Conservation (phyloP, 2,329 filamentous ascomycete species). For the Sporothrix curviconia region DNA sequence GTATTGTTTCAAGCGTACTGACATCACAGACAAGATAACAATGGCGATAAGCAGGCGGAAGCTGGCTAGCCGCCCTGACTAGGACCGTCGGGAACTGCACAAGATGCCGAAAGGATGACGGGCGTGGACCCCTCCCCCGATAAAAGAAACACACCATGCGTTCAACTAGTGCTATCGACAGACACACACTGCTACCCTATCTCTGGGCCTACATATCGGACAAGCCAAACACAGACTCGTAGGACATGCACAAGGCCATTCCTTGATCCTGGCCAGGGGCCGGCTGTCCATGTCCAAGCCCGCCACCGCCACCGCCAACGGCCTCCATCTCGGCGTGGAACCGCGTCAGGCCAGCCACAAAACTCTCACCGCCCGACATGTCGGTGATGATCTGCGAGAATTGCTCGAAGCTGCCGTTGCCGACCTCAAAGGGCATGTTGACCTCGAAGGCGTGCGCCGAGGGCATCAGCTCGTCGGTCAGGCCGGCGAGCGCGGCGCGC, state of each 20-base stretch:
- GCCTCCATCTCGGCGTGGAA: slow-evolving; percentile 2
- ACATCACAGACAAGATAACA: not conserved
- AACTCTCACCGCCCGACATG: slow-evolving; percentile 9
- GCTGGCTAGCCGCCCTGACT: not conserved
- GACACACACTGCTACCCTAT: not conserved
- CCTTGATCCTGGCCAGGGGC: too few relatives aligned
- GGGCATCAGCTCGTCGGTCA: slow-evolving; percentile 4
- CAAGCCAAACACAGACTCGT: slow-evolving; percentile 6
- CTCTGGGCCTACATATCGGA: not conserved
- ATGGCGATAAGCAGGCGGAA: not conserved
- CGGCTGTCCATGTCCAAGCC: too few relatives aligned
- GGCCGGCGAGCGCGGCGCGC: not conserved
- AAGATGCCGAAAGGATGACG: slow-evolving; percentile 7
- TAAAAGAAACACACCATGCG: not conserved
- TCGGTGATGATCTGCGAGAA: slow-evolving; percentile 10
- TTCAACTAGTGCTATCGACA: not conserved
- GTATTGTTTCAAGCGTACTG: too few relatives aligned
- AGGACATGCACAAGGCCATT: not conserved
- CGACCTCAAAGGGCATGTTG: slow-evolving; percentile 8
- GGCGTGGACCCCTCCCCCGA: too few relatives aligned
- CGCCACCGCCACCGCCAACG: not conserved
- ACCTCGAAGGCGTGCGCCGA: slow-evolving; percentile 8
- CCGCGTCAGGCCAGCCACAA: slow-evolving; percentile 3
- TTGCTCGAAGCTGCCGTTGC: slow-evolving; percentile 12
- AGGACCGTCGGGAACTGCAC: not conserved